A percentile compares a stretch with the other conserved stretches of the same genome.
These are phyloP conservation scores for Saturnispora saitoi DNA, from an alignment of 805 yeast genomes.

Conservation along the genomic window DNA sequence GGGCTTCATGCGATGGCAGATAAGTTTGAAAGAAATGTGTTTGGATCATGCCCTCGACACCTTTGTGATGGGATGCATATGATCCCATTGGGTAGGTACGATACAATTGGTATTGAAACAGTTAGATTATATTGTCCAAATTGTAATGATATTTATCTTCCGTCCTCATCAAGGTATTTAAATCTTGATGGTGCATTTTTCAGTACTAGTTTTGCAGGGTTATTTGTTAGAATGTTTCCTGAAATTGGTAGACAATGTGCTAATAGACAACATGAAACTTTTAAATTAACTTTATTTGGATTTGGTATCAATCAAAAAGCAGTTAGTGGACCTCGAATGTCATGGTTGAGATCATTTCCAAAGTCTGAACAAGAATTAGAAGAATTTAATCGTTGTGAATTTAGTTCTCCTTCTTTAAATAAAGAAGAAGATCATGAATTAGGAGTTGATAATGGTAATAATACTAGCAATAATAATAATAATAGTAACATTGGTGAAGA, in stretches of 20 bases:
- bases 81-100: slow-evolving; percentile 86
- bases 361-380: slow-evolving; percentile 46
- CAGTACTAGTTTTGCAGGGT: slow-evolving; percentile 92
- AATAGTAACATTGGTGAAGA: slow-evolving; percentile 24
- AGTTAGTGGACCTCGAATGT: slow-evolving; percentile 86
- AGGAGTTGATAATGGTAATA: slow-evolving; percentile 10
- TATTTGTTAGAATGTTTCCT: slow-evolving; percentile 85
- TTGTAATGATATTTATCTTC: slow-evolving; percentile 85
- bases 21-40: slow-evolving; percentile 79
- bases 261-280: slow-evolving; percentile 40
- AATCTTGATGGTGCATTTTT: slow-evolving; percentile 95
- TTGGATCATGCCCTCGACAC: slow-evolving; percentile 88
- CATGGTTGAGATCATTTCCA: slow-evolving; percentile 84
- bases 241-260: slow-evolving; percentile 71
- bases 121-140: slow-evolving; percentile 91
- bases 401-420: slow-evolving; percentile 39
- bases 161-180: slow-evolving; percentile 75
- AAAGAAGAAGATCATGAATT: not conserved
- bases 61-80: slow-evolving; percentile 84
- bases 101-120: slow-evolving; percentile 84
- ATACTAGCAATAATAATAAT: slow-evolving; percentile 7
- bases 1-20: slow-evolving; percentile 91
- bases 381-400: slow-evolving; percentile 61
- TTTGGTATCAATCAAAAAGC: slow-evolving; percentile 71
- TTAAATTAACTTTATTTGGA: slow-evolving; percentile 77